A percentile compares a stretch with the other conserved stretches of the same genome.
Evolutionary conservation across 2,329 filamentous ascomycete genomes (phyloP).

Genomic region (Neoscytalidium dimidiatum): DNA sequence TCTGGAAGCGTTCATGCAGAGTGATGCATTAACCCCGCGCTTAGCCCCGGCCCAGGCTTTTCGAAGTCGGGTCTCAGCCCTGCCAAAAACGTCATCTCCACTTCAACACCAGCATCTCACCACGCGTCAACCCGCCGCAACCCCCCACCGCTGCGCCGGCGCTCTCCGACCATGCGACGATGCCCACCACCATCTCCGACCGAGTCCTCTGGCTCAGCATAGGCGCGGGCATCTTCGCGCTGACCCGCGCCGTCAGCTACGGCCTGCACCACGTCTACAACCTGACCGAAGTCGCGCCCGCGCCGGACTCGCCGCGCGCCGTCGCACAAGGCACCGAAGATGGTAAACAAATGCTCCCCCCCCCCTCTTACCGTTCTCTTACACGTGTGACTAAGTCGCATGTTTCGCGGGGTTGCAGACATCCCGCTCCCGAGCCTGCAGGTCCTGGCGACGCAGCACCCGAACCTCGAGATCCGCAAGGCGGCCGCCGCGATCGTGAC

Average conservation of each 20-base stretch:
- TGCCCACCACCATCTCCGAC: conserved; percentile 44
- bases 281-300: conserved; percentile 67
- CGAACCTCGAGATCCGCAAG: conserved; percentile 47
- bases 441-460: conserved; percentile 39
- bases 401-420: conserved; percentile 26
- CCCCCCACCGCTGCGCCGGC: background rate
- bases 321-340: conserved; percentile 66
- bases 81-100: conserved; percentile 8
- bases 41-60: background rate
- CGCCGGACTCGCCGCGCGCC: conserved; percentile 58
- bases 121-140: background rate
- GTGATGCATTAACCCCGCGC: background rate
- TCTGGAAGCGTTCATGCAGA: too few relatives aligned
- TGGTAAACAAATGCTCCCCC: conserved; percentile 42
- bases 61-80: background rate
- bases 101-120: background rate
- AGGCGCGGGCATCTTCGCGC: conserved; percentile 58
- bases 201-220: conserved; percentile 50
- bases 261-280: conserved; percentile 63
- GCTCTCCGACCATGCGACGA: conserved; percentile 23
- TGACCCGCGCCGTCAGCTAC: conserved; percentile 59
- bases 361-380: conserved; percentile 42
- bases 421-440: conserved; percentile 44
- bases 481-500: conserved; percentile 23
- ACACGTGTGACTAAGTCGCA: conserved; percentile 51